Evolutionary conservation across 495 filamentous ascomycete genomes (phyloP).

Genomic region (Penicillium lagena): DNA sequence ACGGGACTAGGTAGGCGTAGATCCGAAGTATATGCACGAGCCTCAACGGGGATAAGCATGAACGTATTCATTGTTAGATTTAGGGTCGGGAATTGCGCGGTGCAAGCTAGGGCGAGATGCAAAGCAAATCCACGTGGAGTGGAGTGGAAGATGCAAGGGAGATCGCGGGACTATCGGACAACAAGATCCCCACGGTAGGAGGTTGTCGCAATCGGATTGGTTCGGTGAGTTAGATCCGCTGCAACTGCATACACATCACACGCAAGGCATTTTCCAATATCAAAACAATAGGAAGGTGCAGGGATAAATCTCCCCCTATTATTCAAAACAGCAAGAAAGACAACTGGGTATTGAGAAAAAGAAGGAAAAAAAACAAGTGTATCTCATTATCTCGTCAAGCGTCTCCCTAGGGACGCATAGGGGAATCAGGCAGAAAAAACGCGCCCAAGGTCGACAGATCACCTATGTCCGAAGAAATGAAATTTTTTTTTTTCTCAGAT

Average conservation of each 20-base stretch:
- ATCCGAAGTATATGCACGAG: slow-evolving; percentile 16
- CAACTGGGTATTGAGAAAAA: too few relatives aligned
- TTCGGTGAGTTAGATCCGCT: too few relatives aligned
- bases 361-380: too few relatives aligned
- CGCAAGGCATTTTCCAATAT: slow-evolving; percentile 20
- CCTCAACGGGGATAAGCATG: not conserved
- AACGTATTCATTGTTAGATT: too few relatives aligned
- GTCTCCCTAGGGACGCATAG: not conserved
- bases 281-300: slow-evolving; percentile 1
- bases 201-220: not conserved
- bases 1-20: too few relatives aligned
- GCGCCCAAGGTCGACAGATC: slow-evolving; percentile 2
- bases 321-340: too few relatives aligned
- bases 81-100: too few relatives aligned
- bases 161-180: slow-evolving; percentile 14
- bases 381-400: too few relatives aligned
- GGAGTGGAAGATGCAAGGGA: slow-evolving; percentile 7
- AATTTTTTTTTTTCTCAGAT: slow-evolving; percentile 7
- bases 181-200: slow-evolving; percentile 6
- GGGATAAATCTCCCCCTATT: not conserved
- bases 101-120: not conserved
- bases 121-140: slow-evolving; percentile 12
- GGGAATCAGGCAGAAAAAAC: slow-evolving; percentile 1
- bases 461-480: slow-evolving; percentile 7
- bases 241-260: slow-evolving; percentile 11